A percentile compares a stretch with the other conserved stretches of the same genome.
These are phyloP conservation scores for Hippophae gyantsensis DNA, from an alignment of 306 rosid genomes.

Conservation along the genomic window DNA sequence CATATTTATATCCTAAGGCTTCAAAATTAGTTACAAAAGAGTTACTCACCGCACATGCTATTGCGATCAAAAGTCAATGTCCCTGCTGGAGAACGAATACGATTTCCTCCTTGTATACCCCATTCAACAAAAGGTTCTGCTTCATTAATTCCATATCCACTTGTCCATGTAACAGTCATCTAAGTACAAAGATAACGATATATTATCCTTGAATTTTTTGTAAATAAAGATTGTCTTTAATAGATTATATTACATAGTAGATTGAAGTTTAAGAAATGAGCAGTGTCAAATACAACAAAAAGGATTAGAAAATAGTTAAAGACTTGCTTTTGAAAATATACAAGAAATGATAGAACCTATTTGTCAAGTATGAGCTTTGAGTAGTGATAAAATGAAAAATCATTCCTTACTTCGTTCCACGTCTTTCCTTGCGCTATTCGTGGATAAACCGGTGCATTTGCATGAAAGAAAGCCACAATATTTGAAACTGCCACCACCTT, in stretches of 20 bases:
- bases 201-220: conserved; percentile 8
- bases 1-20: not conserved
- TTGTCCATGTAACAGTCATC: conserved; percentile 89
- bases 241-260: not conserved
- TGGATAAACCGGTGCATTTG: conserved; percentile 81
- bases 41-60: conserved; percentile 58
- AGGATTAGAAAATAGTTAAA: not conserved
- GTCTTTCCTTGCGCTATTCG: conserved; percentile 75
- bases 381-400: not conserved
- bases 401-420: conserved; percentile 63
- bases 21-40: not conserved
- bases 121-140: conserved; percentile 81
- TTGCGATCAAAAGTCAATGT: conserved; percentile 64
- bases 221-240: not conserved
- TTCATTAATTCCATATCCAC: conserved; percentile 58
- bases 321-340: not conserved
- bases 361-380: not conserved
- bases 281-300: not conserved
- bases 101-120: conserved; percentile 43
- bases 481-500: conserved; percentile 60
- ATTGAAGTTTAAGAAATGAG: not conserved
- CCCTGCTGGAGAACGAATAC: conserved; percentile 45
- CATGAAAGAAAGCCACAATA: conserved; percentile 48
- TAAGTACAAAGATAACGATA: conserved; percentile 14
- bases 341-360: too few species aligned